Percentiles rank a stretch among this genome's conserved stretches.
Conservation (phyloP, 163 green algal species). For the Picocystis sp. region DNA sequence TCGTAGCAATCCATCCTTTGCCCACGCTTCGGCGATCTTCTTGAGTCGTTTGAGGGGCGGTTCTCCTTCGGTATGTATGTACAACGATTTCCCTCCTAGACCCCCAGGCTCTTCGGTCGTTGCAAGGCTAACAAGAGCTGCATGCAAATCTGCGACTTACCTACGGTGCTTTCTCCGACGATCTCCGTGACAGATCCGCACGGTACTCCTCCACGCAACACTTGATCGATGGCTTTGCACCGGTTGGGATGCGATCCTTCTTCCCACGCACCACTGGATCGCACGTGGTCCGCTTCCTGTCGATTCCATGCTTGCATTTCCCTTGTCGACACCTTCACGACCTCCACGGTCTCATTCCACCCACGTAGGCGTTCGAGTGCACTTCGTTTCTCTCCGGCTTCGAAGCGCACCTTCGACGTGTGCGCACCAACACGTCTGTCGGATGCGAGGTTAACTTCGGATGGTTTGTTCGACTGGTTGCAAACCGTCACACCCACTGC, state of each 20-base stretch:
- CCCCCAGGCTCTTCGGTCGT: slow-evolving; percentile 21
- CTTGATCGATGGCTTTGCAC: slow-evolving; percentile 26
- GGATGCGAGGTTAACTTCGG: no score
- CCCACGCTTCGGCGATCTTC: neutral
- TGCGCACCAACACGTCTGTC: no score
- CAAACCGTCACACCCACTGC: no score
- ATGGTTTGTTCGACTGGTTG: no score
- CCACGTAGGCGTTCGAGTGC: no score
- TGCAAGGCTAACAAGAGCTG: slow-evolving; percentile 38
- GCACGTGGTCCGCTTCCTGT: no score
- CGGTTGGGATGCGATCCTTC: neutral
- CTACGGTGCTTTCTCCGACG: slow-evolving; percentile 22
- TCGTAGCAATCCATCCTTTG: neutral
- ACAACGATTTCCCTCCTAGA: slow-evolving; percentile 33
- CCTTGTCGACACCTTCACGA: no score
- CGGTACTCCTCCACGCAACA: slow-evolving; percentile 33
- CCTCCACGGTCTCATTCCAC: no score
- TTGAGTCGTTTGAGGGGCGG: slow-evolving; percentile 30
- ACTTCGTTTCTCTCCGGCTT: no score
- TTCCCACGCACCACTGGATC: no score
- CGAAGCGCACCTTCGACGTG: no score
- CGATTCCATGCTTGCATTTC: no score
- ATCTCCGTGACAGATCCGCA: slow-evolving; percentile 42
- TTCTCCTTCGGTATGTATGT: slow-evolving; percentile 58
- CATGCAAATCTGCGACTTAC: slow-evolving; percentile 53